phyloP scores from a whole-genome alignment of 768 basidiomycete genomes.

The Candolleomyces eurysporus region DNA sequence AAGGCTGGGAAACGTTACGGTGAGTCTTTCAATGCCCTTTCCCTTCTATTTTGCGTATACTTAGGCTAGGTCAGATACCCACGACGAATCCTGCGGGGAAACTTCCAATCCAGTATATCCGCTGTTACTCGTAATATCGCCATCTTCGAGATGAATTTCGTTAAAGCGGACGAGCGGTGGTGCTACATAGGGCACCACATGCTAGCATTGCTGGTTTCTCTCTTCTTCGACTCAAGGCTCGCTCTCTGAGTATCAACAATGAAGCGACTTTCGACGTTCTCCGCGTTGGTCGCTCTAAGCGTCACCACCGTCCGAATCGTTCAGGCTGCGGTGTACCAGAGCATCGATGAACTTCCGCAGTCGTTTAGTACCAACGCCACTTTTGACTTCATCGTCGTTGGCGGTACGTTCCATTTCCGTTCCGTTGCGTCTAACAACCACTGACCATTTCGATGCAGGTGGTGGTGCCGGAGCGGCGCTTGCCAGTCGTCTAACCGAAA shows the following conservation, averaged over 20 bases:
- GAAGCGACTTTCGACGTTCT: background rate
- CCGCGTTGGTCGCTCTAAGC: background rate
- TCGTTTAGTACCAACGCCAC: background rate
- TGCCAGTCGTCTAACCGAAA: slow-evolving; percentile 8
- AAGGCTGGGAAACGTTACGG: no score
- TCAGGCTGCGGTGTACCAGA: slow-evolving; percentile 1
- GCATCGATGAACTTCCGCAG: background rate
- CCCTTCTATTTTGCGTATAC: no score
- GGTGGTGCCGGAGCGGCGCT: slow-evolving; percentile 7
- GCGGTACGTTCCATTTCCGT: background rate
- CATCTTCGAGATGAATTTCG: no score
- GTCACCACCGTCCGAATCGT: slow-evolving; percentile 1
- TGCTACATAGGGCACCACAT: no score
- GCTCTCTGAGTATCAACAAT: background rate
- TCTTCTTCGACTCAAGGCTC: no score
- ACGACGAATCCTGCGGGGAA: no score
- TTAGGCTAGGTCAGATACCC: no score
- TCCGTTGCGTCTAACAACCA: background rate
- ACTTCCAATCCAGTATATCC: no score
- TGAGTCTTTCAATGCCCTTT: no score
- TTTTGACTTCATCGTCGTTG: slow-evolving; percentile 11
- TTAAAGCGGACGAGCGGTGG: no score
- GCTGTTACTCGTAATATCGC: no score
- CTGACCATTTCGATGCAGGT: background rate
- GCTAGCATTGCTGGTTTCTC: no score